phyloP scores from a whole-genome alignment of 2,329 filamentous ascomycete genomes.

The Calonectria naviculata region DNA sequence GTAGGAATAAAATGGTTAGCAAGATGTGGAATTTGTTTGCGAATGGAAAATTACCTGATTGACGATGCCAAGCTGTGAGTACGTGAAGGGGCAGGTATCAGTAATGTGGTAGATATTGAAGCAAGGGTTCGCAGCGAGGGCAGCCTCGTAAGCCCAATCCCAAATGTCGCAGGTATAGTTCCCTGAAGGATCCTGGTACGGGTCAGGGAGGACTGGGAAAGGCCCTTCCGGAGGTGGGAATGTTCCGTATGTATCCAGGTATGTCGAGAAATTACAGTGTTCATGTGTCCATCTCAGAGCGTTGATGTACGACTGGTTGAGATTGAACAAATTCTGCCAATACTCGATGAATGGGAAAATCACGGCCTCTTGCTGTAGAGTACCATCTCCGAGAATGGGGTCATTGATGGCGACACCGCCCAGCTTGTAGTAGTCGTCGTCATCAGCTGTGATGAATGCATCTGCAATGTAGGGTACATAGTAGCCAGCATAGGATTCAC shows the following conservation, averaged over 20 bases:
- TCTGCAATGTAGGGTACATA: constrained; percentile 80
- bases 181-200: constrained; percentile 39
- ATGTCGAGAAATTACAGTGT: constrained; percentile 72
- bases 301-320: constrained; percentile 69
- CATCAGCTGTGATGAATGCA: constrained; percentile 75
- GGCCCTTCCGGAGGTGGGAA: constrained; percentile 71
- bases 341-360: constrained; percentile 70
- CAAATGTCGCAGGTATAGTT: constrained; percentile 68
- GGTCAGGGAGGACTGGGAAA: constrained; percentile 57
- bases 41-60: constrained; percentile 50
- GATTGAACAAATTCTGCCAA: constrained; percentile 68
- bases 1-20: neutral
- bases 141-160: constrained; percentile 64
- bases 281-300: constrained; percentile 63
- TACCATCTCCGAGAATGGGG: constrained; percentile 68
- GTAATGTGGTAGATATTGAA: constrained; percentile 82
- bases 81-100: constrained; percentile 76
- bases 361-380: constrained; percentile 57
- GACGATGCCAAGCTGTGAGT: constrained; percentile 77
- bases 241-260: constrained; percentile 68
- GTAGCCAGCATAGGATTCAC: constrained; percentile 75
- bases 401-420: constrained; percentile 79
- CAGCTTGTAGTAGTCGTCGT: constrained; percentile 75
- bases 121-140: constrained; percentile 75
- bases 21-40: fast-evolving